phyloP scores from a whole-genome alignment of 2,329 filamentous ascomycete genomes.

The Macrophomina tecta region DNA sequence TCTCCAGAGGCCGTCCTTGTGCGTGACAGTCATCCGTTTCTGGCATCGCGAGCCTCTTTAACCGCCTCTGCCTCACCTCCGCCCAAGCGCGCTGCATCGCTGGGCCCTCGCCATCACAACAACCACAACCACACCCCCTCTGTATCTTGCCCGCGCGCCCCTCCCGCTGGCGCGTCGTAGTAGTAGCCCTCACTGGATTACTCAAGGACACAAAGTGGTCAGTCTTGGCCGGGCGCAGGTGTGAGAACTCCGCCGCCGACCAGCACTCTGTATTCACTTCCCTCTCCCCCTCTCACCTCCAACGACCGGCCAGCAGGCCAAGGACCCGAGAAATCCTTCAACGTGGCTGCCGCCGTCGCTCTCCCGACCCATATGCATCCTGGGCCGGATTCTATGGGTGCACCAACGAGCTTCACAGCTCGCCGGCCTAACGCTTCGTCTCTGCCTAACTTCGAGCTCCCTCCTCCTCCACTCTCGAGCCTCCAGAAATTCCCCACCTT shows the following conservation, averaged over 20 bases:
- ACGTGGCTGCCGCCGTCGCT: constrained; percentile 68
- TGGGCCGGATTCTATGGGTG: constrained; percentile 65
- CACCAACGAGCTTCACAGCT: constrained; percentile 70
- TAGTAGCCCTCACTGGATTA: constrained; percentile 56
- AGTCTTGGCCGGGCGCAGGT: constrained; percentile 54
- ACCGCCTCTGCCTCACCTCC: constrained; percentile 23
- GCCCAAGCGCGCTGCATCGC: constrained; percentile 10
- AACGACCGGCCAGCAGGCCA: constrained; percentile 50
- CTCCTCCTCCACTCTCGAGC: constrained; percentile 65
- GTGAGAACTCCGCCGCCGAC: constrained; percentile 45
- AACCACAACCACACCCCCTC: neutral
- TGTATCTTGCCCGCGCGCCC: constrained; percentile 26
- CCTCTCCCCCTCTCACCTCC: constrained; percentile 42
- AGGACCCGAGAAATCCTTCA: constrained; percentile 56
- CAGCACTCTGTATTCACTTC: constrained; percentile 47
- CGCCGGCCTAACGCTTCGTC: constrained; percentile 72
- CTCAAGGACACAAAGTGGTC: constrained; percentile 54
- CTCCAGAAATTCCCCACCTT: constrained; percentile 43
- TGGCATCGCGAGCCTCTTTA: constrained; percentile 27
- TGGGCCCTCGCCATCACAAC: constrained; percentile 11
- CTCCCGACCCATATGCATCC: constrained; percentile 67
- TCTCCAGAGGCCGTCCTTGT: constrained; percentile 28
- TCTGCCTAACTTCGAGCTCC: constrained; percentile 73
- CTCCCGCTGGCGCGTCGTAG: neutral
- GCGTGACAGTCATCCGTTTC: constrained; percentile 28